Percentiles rank a stretch among this genome's conserved stretches.
Evolutionary conservation across 805 yeast genomes (phyloP).

Genomic region (Candida dajiaensis): DNA sequence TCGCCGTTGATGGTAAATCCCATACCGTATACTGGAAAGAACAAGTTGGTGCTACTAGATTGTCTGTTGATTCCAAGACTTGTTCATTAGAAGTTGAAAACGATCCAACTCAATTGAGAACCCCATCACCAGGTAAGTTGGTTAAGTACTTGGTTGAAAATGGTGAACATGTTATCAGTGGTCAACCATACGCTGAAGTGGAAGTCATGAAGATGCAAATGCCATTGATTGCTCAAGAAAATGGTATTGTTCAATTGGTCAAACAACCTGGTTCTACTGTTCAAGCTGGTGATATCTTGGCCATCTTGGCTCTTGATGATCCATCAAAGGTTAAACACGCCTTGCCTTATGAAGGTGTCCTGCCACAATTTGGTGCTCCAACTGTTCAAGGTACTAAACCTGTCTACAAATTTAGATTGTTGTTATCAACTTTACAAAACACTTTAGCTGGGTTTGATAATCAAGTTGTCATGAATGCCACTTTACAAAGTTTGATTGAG

Average conservation of each 20-base stretch:
- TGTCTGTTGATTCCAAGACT: conserved; percentile 93
- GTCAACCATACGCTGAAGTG: conserved; percentile 96
- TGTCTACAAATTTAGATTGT: conserved; percentile 60
- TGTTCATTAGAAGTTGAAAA: conserved; percentile 91
- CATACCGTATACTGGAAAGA: conserved; percentile 98
- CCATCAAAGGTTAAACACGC: conserved; percentile 98
- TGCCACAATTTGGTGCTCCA: conserved; percentile 86
- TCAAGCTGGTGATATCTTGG: conserved; percentile 94
- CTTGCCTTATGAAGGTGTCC: conserved; percentile 86
- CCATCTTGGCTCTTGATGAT: conserved; percentile 90
- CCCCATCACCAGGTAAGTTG: conserved; percentile 98
- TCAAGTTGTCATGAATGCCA: conserved; percentile 86
- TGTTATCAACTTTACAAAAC: conserved; percentile 59
- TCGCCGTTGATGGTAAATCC: conserved; percentile 85
- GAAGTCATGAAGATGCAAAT: conserved; percentile 99
- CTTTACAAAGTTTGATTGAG: conserved; percentile 66
- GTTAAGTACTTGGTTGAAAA: conserved; percentile 90
- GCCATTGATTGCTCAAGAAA: conserved; percentile 92
- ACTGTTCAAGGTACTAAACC: conserved; percentile 78
- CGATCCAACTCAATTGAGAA: conserved; percentile 97
- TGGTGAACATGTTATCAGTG: conserved; percentile 88
- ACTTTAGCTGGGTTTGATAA: conserved; percentile 91
- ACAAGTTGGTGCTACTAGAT: conserved; percentile 90
- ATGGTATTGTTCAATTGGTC: conserved; percentile 85
- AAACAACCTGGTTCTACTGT: conserved; percentile 99